Base-by-base conservation (phyloP, 371 early-diverging fungal species). In the Dichotomocladium elegans region DNA sequence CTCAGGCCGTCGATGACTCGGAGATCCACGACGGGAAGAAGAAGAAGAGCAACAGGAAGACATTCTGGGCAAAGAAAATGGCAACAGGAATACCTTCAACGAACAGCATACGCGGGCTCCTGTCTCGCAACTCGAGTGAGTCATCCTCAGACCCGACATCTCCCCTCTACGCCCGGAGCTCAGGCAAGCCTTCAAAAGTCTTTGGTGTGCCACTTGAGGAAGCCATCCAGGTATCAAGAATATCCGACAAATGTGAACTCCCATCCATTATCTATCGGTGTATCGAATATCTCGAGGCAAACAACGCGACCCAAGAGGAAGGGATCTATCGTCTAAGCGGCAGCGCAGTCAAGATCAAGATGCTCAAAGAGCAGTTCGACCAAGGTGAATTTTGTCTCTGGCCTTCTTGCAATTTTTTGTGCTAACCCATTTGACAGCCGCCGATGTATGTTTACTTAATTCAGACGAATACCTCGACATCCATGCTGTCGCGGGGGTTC, bases 271-370 rank as follows among this genome's bases (percentile, higher is more conserved):
- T 91, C 9, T 89, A 85, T 63, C 79, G 94, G 5, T 90, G 92
- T 52, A 86, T 93, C 46, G 92, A 91, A 63, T 93, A 86, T 50
- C 66, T 93, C 21, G 92, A 93, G 44, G 73, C 79, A 10, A 85
- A 81, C 48, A 72, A 82, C 35, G 90, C 86, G 8, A 66, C 64
- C 9, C 57, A 79, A 24, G 94, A 93, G 58, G 93, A 93, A 70
- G 94, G 94, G 2, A 83, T 93, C 8, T 93, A 93, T 66, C 79
- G 94, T 2, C 67, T 89, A 33, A 85, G 85, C 22, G 94, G 94
- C 4, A 80, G 82, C 40, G 64, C 83, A 2, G 52, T 68, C 25
- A 72, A 73, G 24, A 84, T 93, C 29, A 72, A 78, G 17, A 41
- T 51, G 17, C 61, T 93, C 17, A 80, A 81, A 56, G 72, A 74